Base-by-base conservation (phyloP, 139 green algal species). In the Chlorella ohadii region DNA sequence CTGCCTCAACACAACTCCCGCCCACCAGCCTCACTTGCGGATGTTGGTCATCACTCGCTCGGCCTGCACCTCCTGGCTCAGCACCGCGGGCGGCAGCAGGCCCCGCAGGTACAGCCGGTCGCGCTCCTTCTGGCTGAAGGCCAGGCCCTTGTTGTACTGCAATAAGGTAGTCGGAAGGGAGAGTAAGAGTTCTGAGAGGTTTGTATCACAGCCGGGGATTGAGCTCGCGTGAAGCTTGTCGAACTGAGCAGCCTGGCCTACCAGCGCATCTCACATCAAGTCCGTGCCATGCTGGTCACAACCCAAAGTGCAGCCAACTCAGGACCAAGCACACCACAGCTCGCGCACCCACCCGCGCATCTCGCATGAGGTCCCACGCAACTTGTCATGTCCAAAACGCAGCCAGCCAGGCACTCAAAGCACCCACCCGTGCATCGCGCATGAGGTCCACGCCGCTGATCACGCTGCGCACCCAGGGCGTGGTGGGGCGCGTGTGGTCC, bases 81-180 rank as follows among this genome's bases (percentile, higher is more conserved):
- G 84, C 0, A 96, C 91, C 20, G 94, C 94, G 9, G 95, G 93
- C 0, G 96, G 96, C 22, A 98, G 90, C 79, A 98, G 91, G 59
- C 96, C 96, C 27, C 94, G 91, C 59, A 98, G 88, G 84, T 97
- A 96, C 63, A 98, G 88, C 23, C 92, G 31, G 76, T 97, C 96
- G 13, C 96, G 89, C 86, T 98, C 96, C 19, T 82, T 75, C 39
- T 96, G 88, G 44, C 72, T 93, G 89, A 98, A 98, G 0, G 94
- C 94, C 81, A 97, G 84, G 17, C 93, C 95, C 86, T 98, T 97
- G 88, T 97, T 98, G 88, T 96, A 97, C 88, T 93, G 91, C 31
- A 75, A 16, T 1, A 2, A 19, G 28, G 15, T 6, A 51, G 44
- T 59, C 7, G 44, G 44, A 6, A 55, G 44, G 44, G 7, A 11